phyloP scores from a whole-genome alignment of 345 rosid species.

The Camelina laxa region DNA sequence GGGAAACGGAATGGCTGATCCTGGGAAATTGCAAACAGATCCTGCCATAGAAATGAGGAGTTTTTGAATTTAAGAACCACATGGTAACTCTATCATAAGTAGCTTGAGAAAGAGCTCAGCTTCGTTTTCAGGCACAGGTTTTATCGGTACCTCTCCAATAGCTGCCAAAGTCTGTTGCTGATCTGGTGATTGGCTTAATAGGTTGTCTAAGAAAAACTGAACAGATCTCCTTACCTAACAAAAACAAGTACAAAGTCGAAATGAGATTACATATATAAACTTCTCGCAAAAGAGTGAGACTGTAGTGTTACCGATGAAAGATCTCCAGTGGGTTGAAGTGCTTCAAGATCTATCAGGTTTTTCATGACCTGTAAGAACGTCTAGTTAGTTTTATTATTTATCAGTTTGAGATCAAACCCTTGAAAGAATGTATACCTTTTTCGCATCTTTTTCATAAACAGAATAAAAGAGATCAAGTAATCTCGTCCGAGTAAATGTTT shows the following conservation, averaged over 20 bases:
- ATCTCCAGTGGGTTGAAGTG: conserved; percentile 96
- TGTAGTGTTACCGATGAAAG: conserved; percentile 66
- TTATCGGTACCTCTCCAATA: conserved; percentile 79
- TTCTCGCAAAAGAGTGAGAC: conserved; percentile 30
- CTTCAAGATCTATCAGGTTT: conserved; percentile 84
- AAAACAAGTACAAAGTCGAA: conserved; percentile 13
- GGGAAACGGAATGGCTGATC: conserved; percentile 97
- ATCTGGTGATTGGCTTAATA: conserved; percentile 79
- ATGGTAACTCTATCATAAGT: conserved; percentile 5
- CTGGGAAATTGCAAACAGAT: conserved; percentile 89
- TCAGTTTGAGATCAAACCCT: conserved; percentile 30
- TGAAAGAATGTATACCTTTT: conserved; percentile 56
- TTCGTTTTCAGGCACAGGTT: conserved; percentile 15
- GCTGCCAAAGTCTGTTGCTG: conserved; percentile 85
- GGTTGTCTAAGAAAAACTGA: conserved; percentile 85
- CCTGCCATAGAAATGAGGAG: conserved; percentile 53
- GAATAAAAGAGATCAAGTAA: conserved; percentile 90
- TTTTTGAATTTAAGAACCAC: not conserved
- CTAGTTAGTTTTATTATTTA: conserved; percentile 27
- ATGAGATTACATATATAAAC: conserved; percentile 12
- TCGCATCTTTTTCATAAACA: conserved; percentile 93
- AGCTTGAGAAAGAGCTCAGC: conserved; percentile 7
- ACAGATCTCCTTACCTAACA: conserved; percentile 94
- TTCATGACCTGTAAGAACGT: conserved; percentile 70
- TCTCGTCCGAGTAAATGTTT: conserved; percentile 83